Percentiles rank a stretch among this genome's conserved stretches.
These are phyloP conservation scores for Verticillium klebahnii DNA, from an alignment of 2,329 filamentous ascomycete species.

Conservation along the genomic window DNA sequence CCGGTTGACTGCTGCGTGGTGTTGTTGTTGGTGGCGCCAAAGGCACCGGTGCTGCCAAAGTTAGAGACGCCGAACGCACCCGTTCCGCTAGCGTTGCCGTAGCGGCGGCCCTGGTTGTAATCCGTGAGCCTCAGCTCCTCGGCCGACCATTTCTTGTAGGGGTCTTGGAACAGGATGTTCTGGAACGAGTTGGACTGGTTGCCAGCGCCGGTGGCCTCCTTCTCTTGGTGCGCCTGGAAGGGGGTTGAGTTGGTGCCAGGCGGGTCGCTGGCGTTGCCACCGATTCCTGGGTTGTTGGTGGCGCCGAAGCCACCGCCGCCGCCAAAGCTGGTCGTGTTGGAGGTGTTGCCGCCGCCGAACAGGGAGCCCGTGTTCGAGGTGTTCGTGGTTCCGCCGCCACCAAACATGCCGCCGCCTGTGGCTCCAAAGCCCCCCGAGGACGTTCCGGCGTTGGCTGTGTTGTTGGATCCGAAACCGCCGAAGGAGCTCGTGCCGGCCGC, in stretches of 20 bases:
- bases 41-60: slow-evolving; percentile 45
- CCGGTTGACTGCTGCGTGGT: slow-evolving; percentile 21
- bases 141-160: slow-evolving; percentile 87
- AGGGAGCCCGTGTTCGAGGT: slow-evolving; percentile 35
- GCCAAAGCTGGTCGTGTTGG: slow-evolving; percentile 25
- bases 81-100: slow-evolving; percentile 77
- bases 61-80: slow-evolving; percentile 73
- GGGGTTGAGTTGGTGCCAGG: slow-evolving; percentile 66
- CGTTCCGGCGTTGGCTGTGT: slow-evolving; percentile 23
- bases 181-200: slow-evolving; percentile 63
- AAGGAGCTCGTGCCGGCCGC: slow-evolving; percentile 29
- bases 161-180: slow-evolving; percentile 72
- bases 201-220: slow-evolving; percentile 57
- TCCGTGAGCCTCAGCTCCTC: slow-evolving; percentile 80
- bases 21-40: slow-evolving; percentile 35
- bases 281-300: slow-evolving; percentile 44
- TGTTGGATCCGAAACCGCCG: slow-evolving; percentile 33
- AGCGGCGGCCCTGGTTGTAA: slow-evolving; percentile 81
- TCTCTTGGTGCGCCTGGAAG: slow-evolving; percentile 68
- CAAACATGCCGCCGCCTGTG: slow-evolving; percentile 40
- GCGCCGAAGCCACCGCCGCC: slow-evolving; percentile 34
- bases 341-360: slow-evolving; percentile 41
- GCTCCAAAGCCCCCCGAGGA: slow-evolving; percentile 33
- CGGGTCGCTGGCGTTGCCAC: slow-evolving; percentile 49
- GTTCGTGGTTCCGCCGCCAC: slow-evolving; percentile 35